phyloP scores from a whole-genome alignment of 768 basidiomycete genomes.

The Roridomyces roridus region DNA sequence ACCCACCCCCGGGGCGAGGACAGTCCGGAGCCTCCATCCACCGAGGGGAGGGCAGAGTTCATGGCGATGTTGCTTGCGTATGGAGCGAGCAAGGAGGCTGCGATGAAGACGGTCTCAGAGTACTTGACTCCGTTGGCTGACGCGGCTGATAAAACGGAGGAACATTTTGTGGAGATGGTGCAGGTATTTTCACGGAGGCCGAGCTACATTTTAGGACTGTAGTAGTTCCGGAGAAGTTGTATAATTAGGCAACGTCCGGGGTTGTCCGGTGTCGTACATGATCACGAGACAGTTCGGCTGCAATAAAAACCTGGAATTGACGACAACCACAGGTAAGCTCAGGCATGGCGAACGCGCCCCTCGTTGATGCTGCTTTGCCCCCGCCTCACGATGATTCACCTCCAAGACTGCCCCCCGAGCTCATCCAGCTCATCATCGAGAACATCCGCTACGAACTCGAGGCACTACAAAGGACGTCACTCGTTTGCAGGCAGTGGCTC shows the following conservation, averaged over 20 bases:
- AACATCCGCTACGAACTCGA: background rate
- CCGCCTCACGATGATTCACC: background rate
- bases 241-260: too few relatives aligned
- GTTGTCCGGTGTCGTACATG: too few relatives aligned
- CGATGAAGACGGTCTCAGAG: background rate
- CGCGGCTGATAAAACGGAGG: background rate
- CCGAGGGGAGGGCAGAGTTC: background rate
- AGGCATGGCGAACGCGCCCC: too few relatives aligned
- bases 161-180: background rate
- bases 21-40: background rate
- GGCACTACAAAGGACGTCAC: background rate
- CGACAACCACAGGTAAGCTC: too few relatives aligned
- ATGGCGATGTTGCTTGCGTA: slow-evolving; percentile 2
- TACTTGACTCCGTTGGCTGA: background rate
- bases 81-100: background rate
- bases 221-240: slow-evolving; percentile 23
- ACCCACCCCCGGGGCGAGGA: background rate
- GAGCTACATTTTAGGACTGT: background rate
- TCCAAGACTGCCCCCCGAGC: slow-evolving; percentile 5
- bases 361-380: too few relatives aligned
- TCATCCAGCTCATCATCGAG: slow-evolving; percentile 9
- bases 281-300: too few relatives aligned
- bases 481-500: slow-evolving; percentile 9
- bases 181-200: background rate
- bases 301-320: too few relatives aligned